phyloP scores from a whole-genome alignment of 2,329 filamentous ascomycete species.

The Teratosphaeria epicoccoides region DNA sequence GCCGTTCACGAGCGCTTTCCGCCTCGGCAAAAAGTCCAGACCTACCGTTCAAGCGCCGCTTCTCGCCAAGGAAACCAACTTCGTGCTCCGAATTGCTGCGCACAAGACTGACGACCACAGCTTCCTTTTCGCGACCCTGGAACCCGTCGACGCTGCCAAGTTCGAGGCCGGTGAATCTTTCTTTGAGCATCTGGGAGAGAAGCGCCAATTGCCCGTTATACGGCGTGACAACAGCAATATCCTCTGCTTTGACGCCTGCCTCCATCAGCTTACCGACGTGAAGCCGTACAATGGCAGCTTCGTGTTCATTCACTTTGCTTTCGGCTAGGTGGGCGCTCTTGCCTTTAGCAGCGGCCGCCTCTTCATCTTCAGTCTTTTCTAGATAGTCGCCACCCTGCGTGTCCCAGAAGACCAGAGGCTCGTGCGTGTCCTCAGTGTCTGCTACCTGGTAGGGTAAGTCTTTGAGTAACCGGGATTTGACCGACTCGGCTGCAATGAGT shows the following conservation, averaged over 20 bases:
- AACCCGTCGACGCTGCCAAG: slow-evolving; percentile 97
- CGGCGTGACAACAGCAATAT: slow-evolving; percentile 88
- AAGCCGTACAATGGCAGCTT: slow-evolving; percentile 66
- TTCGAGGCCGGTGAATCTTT: slow-evolving; percentile 73
- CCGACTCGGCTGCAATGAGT: slow-evolving; percentile 68
- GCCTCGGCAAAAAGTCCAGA: background rate
- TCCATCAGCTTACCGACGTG: slow-evolving; percentile 69
- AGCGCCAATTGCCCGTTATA: slow-evolving; percentile 89
- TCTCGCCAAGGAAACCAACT: slow-evolving; percentile 88
- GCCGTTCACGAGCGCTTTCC: background rate
- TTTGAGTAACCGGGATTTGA: slow-evolving; percentile 63
- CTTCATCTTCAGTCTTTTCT: slow-evolving; percentile 60
- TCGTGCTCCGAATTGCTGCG: slow-evolving; percentile 78
- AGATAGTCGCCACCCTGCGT: slow-evolving; percentile 77
- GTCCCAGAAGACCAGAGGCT: slow-evolving; percentile 87
- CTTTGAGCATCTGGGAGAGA: slow-evolving; percentile 65
- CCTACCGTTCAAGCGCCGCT: slow-evolving; percentile 81
- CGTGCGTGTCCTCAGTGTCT: slow-evolving; percentile 74
- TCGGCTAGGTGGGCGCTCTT: slow-evolving; percentile 46
- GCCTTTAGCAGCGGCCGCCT: slow-evolving; percentile 33
- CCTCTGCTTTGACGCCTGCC: slow-evolving; percentile 67
- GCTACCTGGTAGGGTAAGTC: slow-evolving; percentile 68
- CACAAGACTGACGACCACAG: slow-evolving; percentile 85
- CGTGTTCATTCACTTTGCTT: slow-evolving; percentile 87
- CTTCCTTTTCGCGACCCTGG: slow-evolving; percentile 94